phyloP scores from a whole-genome alignment of 306 rosid genomes.

The Vigna nakashimae region DNA sequence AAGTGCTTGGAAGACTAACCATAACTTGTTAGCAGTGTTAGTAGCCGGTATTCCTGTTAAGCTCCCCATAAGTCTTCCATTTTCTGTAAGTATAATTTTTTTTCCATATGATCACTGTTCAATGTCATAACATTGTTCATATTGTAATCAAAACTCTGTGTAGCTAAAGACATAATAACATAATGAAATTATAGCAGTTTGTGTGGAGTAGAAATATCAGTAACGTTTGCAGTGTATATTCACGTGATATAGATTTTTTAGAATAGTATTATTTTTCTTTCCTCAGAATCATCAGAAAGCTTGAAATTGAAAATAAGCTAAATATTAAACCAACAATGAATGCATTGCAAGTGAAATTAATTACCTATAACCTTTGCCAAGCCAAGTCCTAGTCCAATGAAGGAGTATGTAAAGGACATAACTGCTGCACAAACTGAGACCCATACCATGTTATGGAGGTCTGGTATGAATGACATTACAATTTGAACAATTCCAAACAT shows the following conservation, averaged over 20 bases:
- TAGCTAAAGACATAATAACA: no score
- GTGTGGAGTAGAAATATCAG: no score
- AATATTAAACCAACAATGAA: slow-evolving; percentile 2
- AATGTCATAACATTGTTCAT: no score
- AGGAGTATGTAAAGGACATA: slow-evolving; percentile 72
- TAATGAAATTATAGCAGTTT: no score
- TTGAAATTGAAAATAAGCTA: not conserved
- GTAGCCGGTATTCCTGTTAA: slow-evolving; percentile 60
- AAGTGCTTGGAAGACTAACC: slow-evolving; percentile 76
- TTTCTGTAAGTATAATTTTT: slow-evolving; percentile 56
- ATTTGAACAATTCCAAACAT: slow-evolving; percentile 79
- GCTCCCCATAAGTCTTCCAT: slow-evolving; percentile 76
- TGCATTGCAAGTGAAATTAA: slow-evolving; percentile 32
- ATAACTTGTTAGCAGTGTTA: slow-evolving; percentile 59
- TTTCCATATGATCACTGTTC: no score
- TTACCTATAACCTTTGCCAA: slow-evolving; percentile 58
- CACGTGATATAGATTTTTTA: not conserved
- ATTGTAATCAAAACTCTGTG: no score
- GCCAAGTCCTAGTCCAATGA: slow-evolving; percentile 73
- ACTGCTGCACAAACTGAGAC: slow-evolving; percentile 65
- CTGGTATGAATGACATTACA: slow-evolving; percentile 76
- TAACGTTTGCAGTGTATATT: no score
- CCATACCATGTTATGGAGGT: slow-evolving; percentile 74
- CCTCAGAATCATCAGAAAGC: not conserved
- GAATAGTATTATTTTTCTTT: slow-evolving; percentile 13